Base-by-base conservation (phyloP, 2,329 filamentous ascomycete genomes). In the Ophiosphaerella narmari region DNA sequence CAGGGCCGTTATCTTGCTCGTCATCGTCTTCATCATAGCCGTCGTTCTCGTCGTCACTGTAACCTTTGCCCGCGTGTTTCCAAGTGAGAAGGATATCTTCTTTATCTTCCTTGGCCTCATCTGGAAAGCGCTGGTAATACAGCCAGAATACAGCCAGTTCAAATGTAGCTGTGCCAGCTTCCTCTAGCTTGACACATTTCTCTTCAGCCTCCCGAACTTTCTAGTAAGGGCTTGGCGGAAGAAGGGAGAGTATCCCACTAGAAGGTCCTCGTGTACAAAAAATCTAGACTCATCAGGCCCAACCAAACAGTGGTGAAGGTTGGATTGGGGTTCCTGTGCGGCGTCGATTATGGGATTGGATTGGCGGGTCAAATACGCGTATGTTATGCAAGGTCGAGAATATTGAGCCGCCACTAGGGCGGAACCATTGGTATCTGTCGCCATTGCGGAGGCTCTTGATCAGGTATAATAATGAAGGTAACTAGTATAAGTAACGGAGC, bases 141-240 rank as follows among this genome's bases (percentile, higher is more conserved):
- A 65, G 40, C 58, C 62, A 71, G 40, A 66, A 38, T n/a, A 64
- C 39, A 48, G 68, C 64, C 43, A 65, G 39, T 24, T 65, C 57
- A 31, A 71, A 62, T 4, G 53, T 52, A 7, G 43, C 29, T 1
- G 49, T 21, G 16, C 62, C 51, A 8, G 60, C 64, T 7, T 68
- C 60, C 7, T 49, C 44, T 2, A 71, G 45, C 13, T 58, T 58
- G 11, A 70, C 52, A 2, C 48, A 52, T 5, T 55, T 53, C 7
- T 54, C 47, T 13, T 39, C 4, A 2, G 52, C 44, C 35, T 63
- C 58, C 41, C 35, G 35, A 50, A 57, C 1, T 16, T 12, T 1
- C 46, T 40, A 2, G 40, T 46, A 1, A 63, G 31, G n/a, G 62
- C 57, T 1, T 34, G 45, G 13, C 40, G 43, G 48, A 65, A 65